A percentile compares a stretch with the other conserved stretches of the same genome.
Conservation (phyloP, 208 protist species). For the Phytomonas sp. region DNA sequence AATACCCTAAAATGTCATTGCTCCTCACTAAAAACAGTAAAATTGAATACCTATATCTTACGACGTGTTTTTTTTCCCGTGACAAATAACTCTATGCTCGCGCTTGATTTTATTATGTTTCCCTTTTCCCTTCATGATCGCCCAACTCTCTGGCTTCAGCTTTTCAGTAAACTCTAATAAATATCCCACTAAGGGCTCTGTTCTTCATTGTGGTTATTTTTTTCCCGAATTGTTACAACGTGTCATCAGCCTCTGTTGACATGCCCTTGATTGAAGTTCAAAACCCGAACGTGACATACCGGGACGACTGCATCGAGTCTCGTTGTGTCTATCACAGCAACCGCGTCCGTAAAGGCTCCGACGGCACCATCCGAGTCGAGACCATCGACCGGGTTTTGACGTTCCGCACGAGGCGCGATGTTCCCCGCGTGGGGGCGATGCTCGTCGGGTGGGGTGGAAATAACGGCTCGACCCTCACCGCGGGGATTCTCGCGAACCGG, state of each 20-base stretch:
- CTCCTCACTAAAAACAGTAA: neutral
- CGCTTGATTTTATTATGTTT: neutral
- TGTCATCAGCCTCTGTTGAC: neutral
- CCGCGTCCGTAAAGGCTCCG: conserved; percentile 23
- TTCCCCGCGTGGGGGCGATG: conserved; percentile 89
- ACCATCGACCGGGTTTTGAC: conserved; percentile 51
- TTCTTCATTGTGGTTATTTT: conserved; percentile 7
- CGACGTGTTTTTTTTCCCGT: conserved; percentile 1
- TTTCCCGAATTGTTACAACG: neutral
- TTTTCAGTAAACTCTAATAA: neutral
- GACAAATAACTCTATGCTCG: neutral
- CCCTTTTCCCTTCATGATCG: conserved; percentile 7
- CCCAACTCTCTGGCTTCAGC: neutral
- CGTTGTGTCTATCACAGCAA: conserved; percentile 84
- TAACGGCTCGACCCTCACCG: conserved; percentile 98
- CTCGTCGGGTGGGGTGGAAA: conserved; percentile 97
- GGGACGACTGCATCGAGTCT: conserved; percentile 63
- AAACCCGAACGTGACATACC: conserved; percentile 61
- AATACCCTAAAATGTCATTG: neutral
- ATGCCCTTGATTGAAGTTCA: conserved; percentile 47
- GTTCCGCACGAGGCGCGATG: conserved; percentile 89
- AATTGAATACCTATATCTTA: neutral
- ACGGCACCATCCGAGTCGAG: conserved; percentile 52
- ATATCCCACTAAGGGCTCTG: neutral
- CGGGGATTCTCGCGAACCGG: conserved; percentile 95